phyloP scores from a whole-genome alignment of 371 early-diverging fungal species.

The Apophysomyces variabilis region DNA sequence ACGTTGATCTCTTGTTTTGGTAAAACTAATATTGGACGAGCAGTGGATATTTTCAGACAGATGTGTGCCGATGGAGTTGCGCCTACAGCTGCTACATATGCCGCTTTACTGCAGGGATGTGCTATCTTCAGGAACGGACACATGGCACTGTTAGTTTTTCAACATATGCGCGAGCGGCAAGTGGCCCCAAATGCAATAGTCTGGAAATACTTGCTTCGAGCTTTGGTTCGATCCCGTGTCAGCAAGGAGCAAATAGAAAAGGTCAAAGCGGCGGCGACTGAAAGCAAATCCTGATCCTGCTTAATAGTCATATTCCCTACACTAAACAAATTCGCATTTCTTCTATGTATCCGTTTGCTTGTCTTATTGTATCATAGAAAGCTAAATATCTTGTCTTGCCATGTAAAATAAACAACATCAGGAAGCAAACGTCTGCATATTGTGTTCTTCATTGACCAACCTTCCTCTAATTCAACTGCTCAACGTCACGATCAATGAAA shows the following conservation, averaged over 20 bases:
- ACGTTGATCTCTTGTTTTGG: slow-evolving; percentile 54
- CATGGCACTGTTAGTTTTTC: slow-evolving; percentile 35
- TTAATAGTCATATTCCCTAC: background rate
- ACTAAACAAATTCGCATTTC: slow-evolving; percentile 6
- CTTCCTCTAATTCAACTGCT: too few species aligned
- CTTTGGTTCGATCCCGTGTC: slow-evolving; percentile 39
- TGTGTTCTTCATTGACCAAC: too few species aligned
- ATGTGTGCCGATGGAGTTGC: slow-evolving; percentile 41
- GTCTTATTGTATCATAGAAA: slow-evolving; percentile 5
- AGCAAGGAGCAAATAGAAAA: slow-evolving; percentile 37
- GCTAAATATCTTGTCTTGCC: background rate
- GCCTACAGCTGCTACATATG: slow-evolving; percentile 44
- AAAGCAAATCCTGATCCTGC: background rate
- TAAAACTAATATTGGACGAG: slow-evolving; percentile 37
- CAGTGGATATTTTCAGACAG: slow-evolving; percentile 41
- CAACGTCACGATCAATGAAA: too few species aligned
- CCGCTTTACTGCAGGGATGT: slow-evolving; percentile 49
- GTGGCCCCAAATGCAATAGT: slow-evolving; percentile 39
- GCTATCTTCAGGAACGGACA: slow-evolving; percentile 44
- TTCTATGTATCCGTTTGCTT: background rate
- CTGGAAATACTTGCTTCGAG: slow-evolving; percentile 49
- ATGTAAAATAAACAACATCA: slow-evolving; percentile 1
- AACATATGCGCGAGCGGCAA: slow-evolving; percentile 41
- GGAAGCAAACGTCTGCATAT: too few species aligned
- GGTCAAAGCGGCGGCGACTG: slow-evolving; percentile 14